A percentile compares a stretch with the other conserved stretches of the same genome.
Evolutionary conservation across 257 asterid species (phyloP).

Genomic region (Gardenia jasminoides): DNA sequence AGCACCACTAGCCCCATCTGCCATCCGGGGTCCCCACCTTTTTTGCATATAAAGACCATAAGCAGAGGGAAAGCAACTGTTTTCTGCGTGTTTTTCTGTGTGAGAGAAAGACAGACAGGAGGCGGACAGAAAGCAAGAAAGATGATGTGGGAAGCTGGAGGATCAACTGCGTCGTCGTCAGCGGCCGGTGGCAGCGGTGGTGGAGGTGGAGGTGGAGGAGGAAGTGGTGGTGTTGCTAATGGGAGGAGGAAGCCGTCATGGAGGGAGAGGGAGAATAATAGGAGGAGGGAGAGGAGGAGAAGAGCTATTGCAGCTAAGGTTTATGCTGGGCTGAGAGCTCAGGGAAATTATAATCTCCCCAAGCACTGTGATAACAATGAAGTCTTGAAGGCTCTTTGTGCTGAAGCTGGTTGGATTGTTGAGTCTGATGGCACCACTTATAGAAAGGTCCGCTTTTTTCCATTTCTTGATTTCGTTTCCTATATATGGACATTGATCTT

Average conservation of each 20-base stretch:
- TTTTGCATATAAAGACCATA: background rate
- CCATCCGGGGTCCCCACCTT: conserved; percentile 23
- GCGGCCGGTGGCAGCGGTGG: conserved; percentile 42
- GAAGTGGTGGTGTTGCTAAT: conserved; percentile 24
- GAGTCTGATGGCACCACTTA: conserved; percentile 97
- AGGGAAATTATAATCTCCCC: conserved; percentile 87
- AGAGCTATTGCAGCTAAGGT: conserved; percentile 96
- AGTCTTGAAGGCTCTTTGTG: conserved; percentile 89
- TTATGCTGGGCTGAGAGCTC: conserved; percentile 87
- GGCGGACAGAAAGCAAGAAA: background rate
- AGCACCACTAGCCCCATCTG: background rate
- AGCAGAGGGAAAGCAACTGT: conserved; percentile 17
- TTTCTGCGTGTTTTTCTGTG: conserved; percentile 1
- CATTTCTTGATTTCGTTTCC: background rate
- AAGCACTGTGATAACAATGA: conserved; percentile 95
- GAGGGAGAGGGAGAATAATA: conserved; percentile 93
- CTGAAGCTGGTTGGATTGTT: conserved; percentile 96
- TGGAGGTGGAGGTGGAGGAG: conserved; percentile 8
- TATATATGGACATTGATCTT: background rate
- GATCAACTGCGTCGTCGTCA: conserved; percentile 59
- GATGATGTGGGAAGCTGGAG: conserved; percentile 90
- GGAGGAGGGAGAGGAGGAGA: conserved; percentile 95
- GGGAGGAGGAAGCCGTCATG: conserved; percentile 96
- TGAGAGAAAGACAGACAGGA: background rate
- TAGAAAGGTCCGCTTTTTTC: conserved; percentile 56